phyloP scores from a whole-genome alignment of 768 basidiomycete genomes.

The Trametes gibbosa region DNA sequence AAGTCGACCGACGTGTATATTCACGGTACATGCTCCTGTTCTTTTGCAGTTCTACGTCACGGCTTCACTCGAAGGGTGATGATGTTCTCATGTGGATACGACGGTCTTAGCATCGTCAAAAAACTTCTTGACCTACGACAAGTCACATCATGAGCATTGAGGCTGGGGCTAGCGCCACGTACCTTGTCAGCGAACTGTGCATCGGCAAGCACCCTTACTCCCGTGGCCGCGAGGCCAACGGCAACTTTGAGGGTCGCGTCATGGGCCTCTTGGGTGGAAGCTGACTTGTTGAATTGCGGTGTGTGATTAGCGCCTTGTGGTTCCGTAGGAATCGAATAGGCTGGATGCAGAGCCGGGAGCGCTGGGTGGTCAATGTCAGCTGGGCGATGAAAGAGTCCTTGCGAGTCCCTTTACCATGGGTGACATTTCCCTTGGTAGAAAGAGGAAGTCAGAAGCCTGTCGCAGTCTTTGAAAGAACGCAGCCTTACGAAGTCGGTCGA shows the following conservation, averaged over 20 bases:
- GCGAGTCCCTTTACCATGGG: slow-evolving; percentile 44
- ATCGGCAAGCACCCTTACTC: slow-evolving; percentile 58
- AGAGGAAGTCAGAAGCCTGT: background rate
- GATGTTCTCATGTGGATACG: background rate
- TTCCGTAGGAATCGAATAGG: slow-evolving; percentile 58
- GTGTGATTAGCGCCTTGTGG: slow-evolving; percentile 78
- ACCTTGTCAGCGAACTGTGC: slow-evolving; percentile 37
- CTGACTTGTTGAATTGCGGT: slow-evolving; percentile 58
- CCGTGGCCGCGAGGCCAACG: slow-evolving; percentile 62
- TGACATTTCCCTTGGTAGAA: slow-evolving; percentile 62
- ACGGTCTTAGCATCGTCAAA: slow-evolving; percentile 1
- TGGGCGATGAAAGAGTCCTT: background rate
- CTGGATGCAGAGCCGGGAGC: slow-evolving; percentile 29
- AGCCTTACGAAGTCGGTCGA: slow-evolving; percentile 77
- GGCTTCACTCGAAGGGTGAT: no score
- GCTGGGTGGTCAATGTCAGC: background rate
- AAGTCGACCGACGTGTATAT: no score
- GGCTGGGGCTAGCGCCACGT: background rate
- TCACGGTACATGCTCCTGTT: no score
- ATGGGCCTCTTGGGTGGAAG: slow-evolving; percentile 61
- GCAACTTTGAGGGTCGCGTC: slow-evolving; percentile 51
- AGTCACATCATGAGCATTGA: no score
- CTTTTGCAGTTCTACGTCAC: background rate
- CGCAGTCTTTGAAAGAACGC: background rate
- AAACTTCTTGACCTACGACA: slow-evolving; percentile 3